Percentiles rank a stretch among this genome's conserved stretches.
Evolutionary conservation across 2,329 filamentous ascomycete genomes (phyloP).

Genomic region (Colletotrichum orchidophilum): DNA sequence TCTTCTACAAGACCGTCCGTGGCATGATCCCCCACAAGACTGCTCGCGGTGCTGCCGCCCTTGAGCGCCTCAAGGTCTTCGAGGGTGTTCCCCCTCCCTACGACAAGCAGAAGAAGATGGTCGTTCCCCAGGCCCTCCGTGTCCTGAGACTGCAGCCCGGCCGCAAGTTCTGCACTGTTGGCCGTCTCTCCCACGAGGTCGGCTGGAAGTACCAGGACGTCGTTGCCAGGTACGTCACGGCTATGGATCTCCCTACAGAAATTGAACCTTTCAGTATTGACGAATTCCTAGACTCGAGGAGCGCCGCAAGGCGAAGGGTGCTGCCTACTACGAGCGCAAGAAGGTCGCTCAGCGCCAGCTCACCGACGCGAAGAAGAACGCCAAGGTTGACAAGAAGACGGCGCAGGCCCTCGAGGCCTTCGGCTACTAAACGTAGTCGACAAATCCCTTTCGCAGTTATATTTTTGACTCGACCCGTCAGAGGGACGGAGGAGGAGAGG

Average conservation of each 20-base stretch:
- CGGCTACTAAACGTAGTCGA: slow-evolving; percentile 77
- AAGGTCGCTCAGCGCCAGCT: slow-evolving; percentile 93
- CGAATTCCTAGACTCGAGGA: slow-evolving; percentile 83
- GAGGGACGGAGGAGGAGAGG: slow-evolving; percentile 11
- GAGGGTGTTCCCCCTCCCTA: slow-evolving; percentile 99
- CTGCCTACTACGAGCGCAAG: slow-evolving; percentile 99
- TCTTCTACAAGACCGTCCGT: slow-evolving; percentile 99
- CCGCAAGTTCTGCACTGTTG: slow-evolving; percentile 99
- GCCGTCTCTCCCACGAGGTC: slow-evolving; percentile 97
- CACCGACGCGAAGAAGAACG: slow-evolving; percentile 91
- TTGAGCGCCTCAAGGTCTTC: slow-evolving; percentile 99
- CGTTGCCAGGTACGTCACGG: slow-evolving; percentile 84
- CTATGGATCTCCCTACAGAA: not conserved
- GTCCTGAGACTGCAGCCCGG: slow-evolving; percentile 97
- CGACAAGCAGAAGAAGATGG: slow-evolving; percentile 99
- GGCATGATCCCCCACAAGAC: slow-evolving; percentile 99
- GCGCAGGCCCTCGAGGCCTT: slow-evolving; percentile 86
- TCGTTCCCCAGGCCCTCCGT: slow-evolving; percentile 97
- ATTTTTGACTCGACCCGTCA: not conserved
- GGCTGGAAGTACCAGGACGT: slow-evolving; percentile 99
- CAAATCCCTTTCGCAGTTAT: slow-evolving; percentile 24
- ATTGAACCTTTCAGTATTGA: not conserved
- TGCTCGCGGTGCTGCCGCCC: slow-evolving; percentile 91
- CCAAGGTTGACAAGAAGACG: slow-evolving; percentile 86
- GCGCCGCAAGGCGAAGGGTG: slow-evolving; percentile 98